These are phyloP conservation scores for Eutrema japonicum DNA, from an alignment of 345 rosid species.

Conservation along the genomic window DNA sequence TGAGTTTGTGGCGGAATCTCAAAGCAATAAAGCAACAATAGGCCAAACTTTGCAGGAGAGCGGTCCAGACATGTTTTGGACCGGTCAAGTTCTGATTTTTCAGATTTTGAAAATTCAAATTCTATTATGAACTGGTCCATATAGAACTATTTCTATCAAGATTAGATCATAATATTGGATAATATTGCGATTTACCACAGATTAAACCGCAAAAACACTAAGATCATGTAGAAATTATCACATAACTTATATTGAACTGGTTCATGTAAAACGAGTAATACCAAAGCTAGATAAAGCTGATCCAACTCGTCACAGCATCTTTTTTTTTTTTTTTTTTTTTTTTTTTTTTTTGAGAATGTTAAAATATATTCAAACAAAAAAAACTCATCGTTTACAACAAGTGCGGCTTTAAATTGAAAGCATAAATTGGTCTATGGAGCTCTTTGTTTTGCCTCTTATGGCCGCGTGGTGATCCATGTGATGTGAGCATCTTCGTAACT, in stretches of 20 bases:
- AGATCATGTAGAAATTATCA: neutral
- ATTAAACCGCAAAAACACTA: neutral
- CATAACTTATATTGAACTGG: neutral
- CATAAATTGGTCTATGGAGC: too few species aligned
- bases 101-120: neutral
- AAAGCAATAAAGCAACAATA: neutral
- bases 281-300: neutral
- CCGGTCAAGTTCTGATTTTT: neutral
- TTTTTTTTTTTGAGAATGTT: too few species aligned
- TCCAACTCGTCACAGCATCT: neutral
- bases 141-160: neutral
- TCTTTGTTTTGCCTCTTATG: too few species aligned
- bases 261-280: neutral
- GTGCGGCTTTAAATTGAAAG: too few species aligned
- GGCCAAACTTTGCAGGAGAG: constrained; percentile 11
- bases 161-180: neutral
- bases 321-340: too few species aligned
- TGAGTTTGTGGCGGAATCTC: constrained; percentile 20
- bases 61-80: constrained; percentile 24
- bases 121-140: neutral
- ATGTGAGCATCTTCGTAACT: too few species aligned
- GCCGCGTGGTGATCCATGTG: too few species aligned
- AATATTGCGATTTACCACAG: neutral
- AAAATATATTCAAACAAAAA: too few species aligned
- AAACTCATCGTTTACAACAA: too few species aligned